These are phyloP conservation scores for Urtica urens DNA, from an alignment of 306 rosid genomes.

Conservation along the genomic window DNA sequence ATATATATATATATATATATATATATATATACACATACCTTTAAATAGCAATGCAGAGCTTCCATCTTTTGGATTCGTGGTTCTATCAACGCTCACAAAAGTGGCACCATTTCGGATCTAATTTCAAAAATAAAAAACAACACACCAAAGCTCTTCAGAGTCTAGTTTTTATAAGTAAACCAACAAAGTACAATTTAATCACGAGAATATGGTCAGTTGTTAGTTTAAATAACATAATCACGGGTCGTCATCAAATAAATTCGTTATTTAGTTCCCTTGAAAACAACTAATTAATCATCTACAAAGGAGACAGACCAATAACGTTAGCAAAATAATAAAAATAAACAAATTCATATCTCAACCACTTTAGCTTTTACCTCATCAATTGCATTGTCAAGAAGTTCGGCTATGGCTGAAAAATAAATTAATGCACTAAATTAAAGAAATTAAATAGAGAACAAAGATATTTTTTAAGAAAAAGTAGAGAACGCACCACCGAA, in stretches of 20 bases:
- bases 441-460: neutral
- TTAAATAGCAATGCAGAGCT: slow-evolving; percentile 72
- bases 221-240: too few species aligned
- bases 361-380: slow-evolving; percentile 37
- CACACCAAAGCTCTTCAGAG: slow-evolving; percentile 1
- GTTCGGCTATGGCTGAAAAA: slow-evolving; percentile 77
- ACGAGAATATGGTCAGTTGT: too few species aligned
- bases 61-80: slow-evolving; percentile 64
- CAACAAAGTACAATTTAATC: too few species aligned
- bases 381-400: slow-evolving; percentile 86
- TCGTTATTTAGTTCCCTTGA: too few species aligned
- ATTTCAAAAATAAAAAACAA: slow-evolving; percentile 25
- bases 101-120: slow-evolving; percentile 95
- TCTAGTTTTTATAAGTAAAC: too few species aligned
- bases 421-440: neutral
- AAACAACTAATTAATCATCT: too few species aligned
- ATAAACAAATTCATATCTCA: neutral
- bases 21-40: too few species aligned
- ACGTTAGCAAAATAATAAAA: neutral
- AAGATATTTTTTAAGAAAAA: too few species aligned
- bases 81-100: slow-evolving; percentile 76
- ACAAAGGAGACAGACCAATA: neutral
- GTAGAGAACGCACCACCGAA: slow-evolving; percentile 65
- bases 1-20: slow-evolving; percentile 3
- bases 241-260: too few species aligned